Evolutionary conservation across 208 protist genomes (phyloP).

Genomic region (Vickermania ingenoplastis): DNA sequence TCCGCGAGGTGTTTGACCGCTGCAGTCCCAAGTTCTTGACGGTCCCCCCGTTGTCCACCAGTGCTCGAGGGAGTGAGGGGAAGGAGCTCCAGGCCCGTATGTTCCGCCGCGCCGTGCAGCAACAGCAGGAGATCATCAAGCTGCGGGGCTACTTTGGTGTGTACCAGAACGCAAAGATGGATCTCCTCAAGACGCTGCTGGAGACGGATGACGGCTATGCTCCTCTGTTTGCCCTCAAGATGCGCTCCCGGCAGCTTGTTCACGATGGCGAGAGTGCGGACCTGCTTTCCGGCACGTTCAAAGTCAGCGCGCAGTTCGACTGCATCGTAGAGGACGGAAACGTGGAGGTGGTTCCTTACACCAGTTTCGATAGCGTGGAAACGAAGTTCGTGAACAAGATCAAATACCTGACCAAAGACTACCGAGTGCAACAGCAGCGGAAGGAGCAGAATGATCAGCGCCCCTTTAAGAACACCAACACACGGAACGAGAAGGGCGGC

Average conservation of each 20-base stretch:
- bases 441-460: constrained; percentile 29
- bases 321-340: constrained; percentile 74
- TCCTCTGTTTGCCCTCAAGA: constrained; percentile 79
- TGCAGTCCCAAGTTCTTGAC: constrained; percentile 87
- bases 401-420: constrained; percentile 43
- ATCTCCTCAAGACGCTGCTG: constrained; percentile 68
- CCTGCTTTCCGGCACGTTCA: constrained; percentile 61
- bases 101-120: constrained; percentile 81
- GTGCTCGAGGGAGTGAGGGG: constrained; percentile 68
- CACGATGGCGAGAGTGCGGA: constrained; percentile 75
- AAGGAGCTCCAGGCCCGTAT: constrained; percentile 84
- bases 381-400: constrained; percentile 69
- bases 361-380: constrained; percentile 61
- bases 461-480: constrained; percentile 8
- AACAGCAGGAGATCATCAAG: constrained; percentile 83
- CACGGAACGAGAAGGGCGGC: constrained; percentile 4
- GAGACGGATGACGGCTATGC: constrained; percentile 74
- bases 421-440: constrained; percentile 18
- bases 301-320: constrained; percentile 69
- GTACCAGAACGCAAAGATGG: constrained; percentile 82
- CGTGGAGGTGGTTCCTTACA: constrained; percentile 73
- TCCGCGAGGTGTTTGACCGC: constrained; percentile 85
- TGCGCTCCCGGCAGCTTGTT: constrained; percentile 75
- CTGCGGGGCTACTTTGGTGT: constrained; percentile 85
- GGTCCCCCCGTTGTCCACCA: constrained; percentile 38